Base-by-base conservation (phyloP, 768 basidiomycete species). In the Kwoniella dejecticola region DNA sequence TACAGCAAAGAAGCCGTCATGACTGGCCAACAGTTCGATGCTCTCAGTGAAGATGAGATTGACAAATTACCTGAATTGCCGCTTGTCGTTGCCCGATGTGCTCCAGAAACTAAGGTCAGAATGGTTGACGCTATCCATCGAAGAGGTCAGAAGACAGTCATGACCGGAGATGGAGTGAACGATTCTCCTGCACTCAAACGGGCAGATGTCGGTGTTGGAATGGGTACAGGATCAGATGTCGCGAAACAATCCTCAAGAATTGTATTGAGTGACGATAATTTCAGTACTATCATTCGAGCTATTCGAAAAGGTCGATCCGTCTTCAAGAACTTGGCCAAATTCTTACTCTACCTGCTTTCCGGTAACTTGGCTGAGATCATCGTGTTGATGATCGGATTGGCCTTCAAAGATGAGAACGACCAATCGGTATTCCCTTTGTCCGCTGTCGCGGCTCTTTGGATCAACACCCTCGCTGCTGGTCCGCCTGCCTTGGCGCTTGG, bases 221-320 rank as follows among this genome's bases (percentile, higher is more conserved):
- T 87, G 77, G 85, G 85, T 12, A 82, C 81, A 26, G 85, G 84
- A 5, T 82, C 81, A 4, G 84, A 85, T 63, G 85, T 86, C 33
- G 85, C 85, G 7, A 84, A 87, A 69, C 83, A 85, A 61, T 86
- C 86, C 4, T 82, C 86, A 5, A 86, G 87, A 67, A 82, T 88
- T 55, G 82, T 88, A 15, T 81, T 89, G 15, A 81, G 86, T 49
- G 84, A 86, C 57, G 85, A 86, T 70, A 85, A 87, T 71, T 86
- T 89, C 66, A 84, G 85, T 1, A 84, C 85, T 1, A 87, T 88
- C 62, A 81, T 85, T 49, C 82, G 82, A 44, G 87, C 85, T 1
- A 83, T 88, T 67, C 82, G 86, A 74, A 86, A 87, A 72, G 87
- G 87, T 63, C 84, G 80, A 84, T 86, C 79, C 78, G 78, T 84